These are phyloP conservation scores for Aureobasidium namibiae DNA, from an alignment of 2,329 filamentous ascomycete genomes.

Conservation along the genomic window DNA sequence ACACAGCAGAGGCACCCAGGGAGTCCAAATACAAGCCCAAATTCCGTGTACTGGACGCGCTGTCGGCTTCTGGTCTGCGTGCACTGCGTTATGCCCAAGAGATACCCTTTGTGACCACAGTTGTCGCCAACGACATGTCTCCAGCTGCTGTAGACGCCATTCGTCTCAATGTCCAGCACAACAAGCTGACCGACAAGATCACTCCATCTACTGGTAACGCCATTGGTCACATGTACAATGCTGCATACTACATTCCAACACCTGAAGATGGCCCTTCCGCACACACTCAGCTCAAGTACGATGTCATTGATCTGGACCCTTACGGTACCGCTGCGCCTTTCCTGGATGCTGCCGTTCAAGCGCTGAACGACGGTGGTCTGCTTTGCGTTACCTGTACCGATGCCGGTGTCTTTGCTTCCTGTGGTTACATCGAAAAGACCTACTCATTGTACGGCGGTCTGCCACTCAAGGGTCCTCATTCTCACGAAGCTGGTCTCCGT, in stretches of 20 bases:
- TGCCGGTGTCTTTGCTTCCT: constrained; percentile 87
- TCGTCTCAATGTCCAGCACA: constrained; percentile 75
- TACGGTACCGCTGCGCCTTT: constrained; percentile 93
- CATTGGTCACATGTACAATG: constrained; percentile 79
- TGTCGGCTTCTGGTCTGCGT: constrained; percentile 87
- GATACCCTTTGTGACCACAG: constrained; percentile 58
- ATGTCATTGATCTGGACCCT: constrained; percentile 93
- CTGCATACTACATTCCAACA: constrained; percentile 22
- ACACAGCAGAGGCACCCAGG: background rate
- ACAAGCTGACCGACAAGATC: constrained; percentile 63
- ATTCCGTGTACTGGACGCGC: constrained; percentile 86
- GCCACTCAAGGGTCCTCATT: constrained; percentile 74
- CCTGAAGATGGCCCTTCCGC: constrained; percentile 20
- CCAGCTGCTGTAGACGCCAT: constrained; percentile 50
- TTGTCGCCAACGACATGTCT: constrained; percentile 79
- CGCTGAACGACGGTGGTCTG: constrained; percentile 78
- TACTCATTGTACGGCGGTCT: constrained; percentile 90
- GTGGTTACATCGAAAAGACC: constrained; percentile 88
- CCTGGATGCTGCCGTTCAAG: constrained; percentile 81
- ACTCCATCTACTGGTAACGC: constrained; percentile 72
- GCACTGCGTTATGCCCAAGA: constrained; percentile 88
- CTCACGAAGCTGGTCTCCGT: constrained; percentile 82
- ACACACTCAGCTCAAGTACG: constrained; percentile 53
- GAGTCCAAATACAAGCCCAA: constrained; percentile 26
- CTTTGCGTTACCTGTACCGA: constrained; percentile 96